Evolutionary conservation across 306 rosid genomes (phyloP).

Genomic region (Purshia tridentata): DNA sequence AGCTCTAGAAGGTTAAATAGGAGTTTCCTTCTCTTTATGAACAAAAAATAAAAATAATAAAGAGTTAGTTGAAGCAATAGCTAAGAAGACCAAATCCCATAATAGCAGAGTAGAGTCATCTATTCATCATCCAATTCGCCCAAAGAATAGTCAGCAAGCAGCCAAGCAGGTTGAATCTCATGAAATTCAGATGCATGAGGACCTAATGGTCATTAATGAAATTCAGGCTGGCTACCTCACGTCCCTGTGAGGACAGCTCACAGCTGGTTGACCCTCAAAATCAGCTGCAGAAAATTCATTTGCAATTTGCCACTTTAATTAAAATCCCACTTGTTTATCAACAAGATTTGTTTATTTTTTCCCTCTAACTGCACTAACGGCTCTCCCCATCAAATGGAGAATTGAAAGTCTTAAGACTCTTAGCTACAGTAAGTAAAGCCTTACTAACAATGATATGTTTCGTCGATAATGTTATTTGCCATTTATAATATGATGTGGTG

Average conservation of each 20-base stretch:
- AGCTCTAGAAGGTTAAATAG: too few species aligned
- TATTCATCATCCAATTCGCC: too few species aligned
- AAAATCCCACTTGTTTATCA: neutral
- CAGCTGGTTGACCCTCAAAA: slow-evolving; percentile 3
- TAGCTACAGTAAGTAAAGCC: too few species aligned
- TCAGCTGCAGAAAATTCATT: slow-evolving; percentile 2
- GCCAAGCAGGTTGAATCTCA: neutral
- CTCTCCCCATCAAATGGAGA: too few species aligned
- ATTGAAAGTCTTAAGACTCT: too few species aligned
- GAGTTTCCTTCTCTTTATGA: too few species aligned
- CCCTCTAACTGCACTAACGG: neutral
- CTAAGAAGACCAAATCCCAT: too few species aligned
- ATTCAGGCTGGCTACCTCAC: neutral
- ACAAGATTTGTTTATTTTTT: neutral
- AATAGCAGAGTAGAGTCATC: too few species aligned
- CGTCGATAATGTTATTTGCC: too few species aligned
- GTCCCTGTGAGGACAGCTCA: neutral
- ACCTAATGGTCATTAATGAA: neutral
- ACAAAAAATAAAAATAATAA: too few species aligned
- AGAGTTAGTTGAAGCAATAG: too few species aligned
- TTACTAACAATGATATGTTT: too few species aligned
- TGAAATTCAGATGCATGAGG: neutral
- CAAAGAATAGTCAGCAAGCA: neutral
- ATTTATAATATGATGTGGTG: neutral
- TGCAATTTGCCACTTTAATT: neutral